Evolutionary conservation across 305 asterid species (phyloP).

Genomic region (Stenogyne calaminthoides): DNA sequence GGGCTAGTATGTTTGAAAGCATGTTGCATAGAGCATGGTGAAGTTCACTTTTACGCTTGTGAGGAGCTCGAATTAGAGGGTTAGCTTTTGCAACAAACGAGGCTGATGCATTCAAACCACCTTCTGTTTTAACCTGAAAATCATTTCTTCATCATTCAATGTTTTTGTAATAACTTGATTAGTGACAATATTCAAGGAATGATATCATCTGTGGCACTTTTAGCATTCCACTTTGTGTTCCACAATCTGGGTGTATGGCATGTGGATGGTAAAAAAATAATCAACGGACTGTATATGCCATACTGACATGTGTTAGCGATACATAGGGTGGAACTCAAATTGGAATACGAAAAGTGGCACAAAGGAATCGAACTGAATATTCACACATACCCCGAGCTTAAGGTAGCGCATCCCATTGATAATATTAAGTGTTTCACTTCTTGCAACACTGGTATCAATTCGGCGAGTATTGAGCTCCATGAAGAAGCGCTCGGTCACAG

Average conservation of each 20-base stretch:
- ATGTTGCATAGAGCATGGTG: slow-evolving; percentile 98
- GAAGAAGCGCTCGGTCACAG: slow-evolving; percentile 99
- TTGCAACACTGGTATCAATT: slow-evolving; percentile 88
- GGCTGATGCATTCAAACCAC: slow-evolving; percentile 98
- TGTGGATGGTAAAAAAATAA: too few species aligned
- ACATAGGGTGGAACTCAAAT: too few species aligned
- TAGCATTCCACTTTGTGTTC: too few species aligned
- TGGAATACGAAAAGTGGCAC: too few species aligned
- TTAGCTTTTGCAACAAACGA: slow-evolving; percentile 99
- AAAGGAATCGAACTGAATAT: background rate
- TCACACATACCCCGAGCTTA: slow-evolving; percentile 88
- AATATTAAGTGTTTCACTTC: slow-evolving; percentile 96
- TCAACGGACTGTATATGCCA: too few species aligned
- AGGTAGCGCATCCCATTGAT: slow-evolving; percentile 99
- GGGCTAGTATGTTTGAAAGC: slow-evolving; percentile 98
- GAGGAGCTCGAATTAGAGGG: slow-evolving; percentile 96
- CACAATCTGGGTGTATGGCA: too few species aligned
- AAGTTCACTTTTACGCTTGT: slow-evolving; percentile 96
- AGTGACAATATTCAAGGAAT: slow-evolving; percentile 23
- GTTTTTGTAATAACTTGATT: slow-evolving; percentile 31
- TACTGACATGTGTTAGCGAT: too few species aligned
- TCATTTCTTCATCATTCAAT: slow-evolving; percentile 39
- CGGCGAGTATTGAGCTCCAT: slow-evolving; percentile 98
- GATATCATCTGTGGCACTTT: too few species aligned
- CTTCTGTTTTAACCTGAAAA: slow-evolving; percentile 96